These are phyloP conservation scores for Candida glucosophila DNA, from an alignment of 1,139 yeast genomes.

Conservation along the genomic window DNA sequence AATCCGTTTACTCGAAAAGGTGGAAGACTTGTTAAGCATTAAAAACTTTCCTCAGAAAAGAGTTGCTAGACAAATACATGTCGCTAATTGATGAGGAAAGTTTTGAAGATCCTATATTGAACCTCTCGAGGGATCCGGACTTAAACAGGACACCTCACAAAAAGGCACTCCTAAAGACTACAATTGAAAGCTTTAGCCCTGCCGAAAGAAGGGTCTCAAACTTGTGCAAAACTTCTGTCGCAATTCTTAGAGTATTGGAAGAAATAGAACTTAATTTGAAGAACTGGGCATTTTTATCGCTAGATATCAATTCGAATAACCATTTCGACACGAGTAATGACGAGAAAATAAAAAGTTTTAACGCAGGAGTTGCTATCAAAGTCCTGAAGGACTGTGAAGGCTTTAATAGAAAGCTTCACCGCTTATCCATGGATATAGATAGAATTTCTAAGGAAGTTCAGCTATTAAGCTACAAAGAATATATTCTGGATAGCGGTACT, in stretches of 20 bases:
- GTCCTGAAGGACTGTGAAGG: constrained; percentile 43
- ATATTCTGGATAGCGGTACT: constrained; percentile 51
- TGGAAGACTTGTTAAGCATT: too few relatives aligned
- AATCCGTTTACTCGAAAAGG: too few relatives aligned
- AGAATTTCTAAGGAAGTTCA: constrained; percentile 34
- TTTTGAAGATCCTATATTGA: constrained; percentile 41
- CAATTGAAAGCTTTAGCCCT: constrained; percentile 36
- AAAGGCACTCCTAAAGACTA: constrained; percentile 28
- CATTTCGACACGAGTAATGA: constrained; percentile 24
- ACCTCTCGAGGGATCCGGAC: constrained; percentile 40
- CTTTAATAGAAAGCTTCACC: constrained; percentile 30
- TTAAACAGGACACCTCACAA: constrained; percentile 37
- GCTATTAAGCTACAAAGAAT: constrained; percentile 36
- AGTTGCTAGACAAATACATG: too few relatives aligned
- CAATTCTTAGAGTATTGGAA: constrained; percentile 42
- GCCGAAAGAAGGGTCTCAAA: constrained; percentile 41
- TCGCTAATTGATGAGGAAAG: too few relatives aligned
- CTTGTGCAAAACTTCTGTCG: constrained; percentile 41
- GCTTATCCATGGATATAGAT: constrained; percentile 39
- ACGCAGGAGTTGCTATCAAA: constrained; percentile 38
- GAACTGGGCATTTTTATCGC: constrained; percentile 51
- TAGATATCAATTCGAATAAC: constrained; percentile 39
- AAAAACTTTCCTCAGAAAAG: too few relatives aligned
- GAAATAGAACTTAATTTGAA: constrained; percentile 38
- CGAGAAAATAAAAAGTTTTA: constrained; percentile 30